A percentile compares a stretch with the other conserved stretches of the same genome.
These are phyloP conservation scores for Daldinia childiae DNA, from an alignment of 495 filamentous ascomycete species.

Conservation along the genomic window DNA sequence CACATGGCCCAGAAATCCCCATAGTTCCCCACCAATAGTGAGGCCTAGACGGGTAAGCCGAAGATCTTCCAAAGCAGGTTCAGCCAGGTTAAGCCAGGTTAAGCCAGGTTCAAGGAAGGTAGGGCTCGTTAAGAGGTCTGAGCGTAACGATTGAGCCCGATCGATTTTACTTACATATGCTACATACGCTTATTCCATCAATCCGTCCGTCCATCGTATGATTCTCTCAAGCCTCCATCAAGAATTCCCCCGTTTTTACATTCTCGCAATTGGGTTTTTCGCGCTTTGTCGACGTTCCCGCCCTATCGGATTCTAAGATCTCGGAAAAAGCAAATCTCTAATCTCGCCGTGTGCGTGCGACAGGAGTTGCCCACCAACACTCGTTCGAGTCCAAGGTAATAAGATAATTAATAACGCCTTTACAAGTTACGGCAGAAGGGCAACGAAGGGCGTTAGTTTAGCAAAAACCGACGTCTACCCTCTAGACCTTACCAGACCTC, in stretches of 20 bases:
- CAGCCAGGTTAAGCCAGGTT: constrained; percentile 1
- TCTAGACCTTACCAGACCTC: constrained; percentile 2
- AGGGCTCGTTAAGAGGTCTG: constrained; percentile 10
- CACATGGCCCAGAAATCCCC: constrained; percentile 11
- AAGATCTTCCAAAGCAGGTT: constrained; percentile 23
- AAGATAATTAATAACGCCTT: constrained; percentile 9
- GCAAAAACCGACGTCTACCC: constrained; percentile 5
- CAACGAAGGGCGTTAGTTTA: constrained; percentile 6
- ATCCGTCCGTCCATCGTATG: constrained; percentile 27
- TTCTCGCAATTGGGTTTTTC: constrained; percentile 30
- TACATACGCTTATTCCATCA: constrained; percentile 11
- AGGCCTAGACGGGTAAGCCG: constrained; percentile 20
- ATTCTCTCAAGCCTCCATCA: constrained; percentile 34
- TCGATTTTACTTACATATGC: constrained; percentile 20
- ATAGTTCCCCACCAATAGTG: constrained; percentile 17
- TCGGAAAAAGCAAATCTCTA: constrained; percentile 34
- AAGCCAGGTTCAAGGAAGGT: background rate
- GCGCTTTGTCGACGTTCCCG: constrained; percentile 25
- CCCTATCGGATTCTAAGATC: constrained; percentile 42
- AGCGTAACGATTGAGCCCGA: constrained; percentile 39
- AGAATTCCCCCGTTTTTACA: constrained; percentile 33
- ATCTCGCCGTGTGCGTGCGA: constrained; percentile 34
- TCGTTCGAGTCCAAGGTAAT: background rate
- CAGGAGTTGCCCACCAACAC: constrained; percentile 16
- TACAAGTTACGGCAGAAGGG: background rate